Conservation (phyloP, 73 alveolate genomes). For the Effrenium voratum region DNA sequence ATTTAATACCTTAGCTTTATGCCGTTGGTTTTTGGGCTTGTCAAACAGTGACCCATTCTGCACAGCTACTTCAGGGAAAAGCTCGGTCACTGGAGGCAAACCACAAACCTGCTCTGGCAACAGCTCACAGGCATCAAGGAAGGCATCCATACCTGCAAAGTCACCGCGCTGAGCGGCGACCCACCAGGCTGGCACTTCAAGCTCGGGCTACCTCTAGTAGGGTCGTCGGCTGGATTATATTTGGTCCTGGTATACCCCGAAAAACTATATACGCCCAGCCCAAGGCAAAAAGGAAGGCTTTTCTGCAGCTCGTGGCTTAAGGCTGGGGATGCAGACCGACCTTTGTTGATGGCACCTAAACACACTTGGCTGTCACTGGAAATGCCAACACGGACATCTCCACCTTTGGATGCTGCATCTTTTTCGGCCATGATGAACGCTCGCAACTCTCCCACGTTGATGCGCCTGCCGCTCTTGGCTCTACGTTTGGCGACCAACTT, state of each 20-base stretch:
- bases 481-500: neutral
- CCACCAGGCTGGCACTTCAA: neutral
- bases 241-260: neutral
- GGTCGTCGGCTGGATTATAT: conserved; percentile 17
- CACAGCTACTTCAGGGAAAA: neutral
- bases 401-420: neutral
- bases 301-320: neutral
- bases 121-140: neutral
- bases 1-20: neutral
- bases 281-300: neutral
- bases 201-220: neutral
- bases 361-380: neutral
- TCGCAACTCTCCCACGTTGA: neutral
- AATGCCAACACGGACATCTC: neutral
- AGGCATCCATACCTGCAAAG: neutral
- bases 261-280: neutral
- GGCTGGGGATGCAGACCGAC: neutral
- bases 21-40: neutral
- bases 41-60: neutral
- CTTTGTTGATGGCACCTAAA: neutral
- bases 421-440: neutral
- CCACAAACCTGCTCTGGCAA: neutral
- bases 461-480: neutral
- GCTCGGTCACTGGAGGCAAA: neutral
- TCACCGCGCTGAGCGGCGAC: neutral